These are phyloP conservation scores for Skeletonema grethae DNA, from an alignment of 108 stramenopile species.

Conservation along the genomic window DNA sequence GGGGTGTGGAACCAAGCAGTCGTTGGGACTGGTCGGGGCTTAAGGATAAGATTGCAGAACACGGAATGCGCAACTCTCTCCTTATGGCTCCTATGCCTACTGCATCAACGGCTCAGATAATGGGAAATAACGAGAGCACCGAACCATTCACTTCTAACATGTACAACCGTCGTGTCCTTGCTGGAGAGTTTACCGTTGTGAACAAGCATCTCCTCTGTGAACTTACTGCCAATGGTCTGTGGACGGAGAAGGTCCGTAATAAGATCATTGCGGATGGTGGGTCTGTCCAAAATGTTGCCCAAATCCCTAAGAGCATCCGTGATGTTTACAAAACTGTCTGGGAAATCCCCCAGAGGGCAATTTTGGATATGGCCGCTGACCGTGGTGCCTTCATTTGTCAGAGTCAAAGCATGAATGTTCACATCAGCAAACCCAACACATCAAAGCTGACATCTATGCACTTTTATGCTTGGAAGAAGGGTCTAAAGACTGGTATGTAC, in stretches of 20 bases:
- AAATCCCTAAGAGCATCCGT: constrained; percentile 91
- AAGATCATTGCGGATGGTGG: constrained; percentile 97
- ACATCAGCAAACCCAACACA: constrained; percentile 96
- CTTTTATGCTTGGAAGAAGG: constrained; percentile 98
- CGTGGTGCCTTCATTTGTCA: constrained; percentile 99
- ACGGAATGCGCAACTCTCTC: constrained; percentile 98
- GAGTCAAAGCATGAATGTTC: constrained; percentile 98
- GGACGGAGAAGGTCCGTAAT: constrained; percentile 96
- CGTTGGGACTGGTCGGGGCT: constrained; percentile 97
- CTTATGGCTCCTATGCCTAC: constrained; percentile 99
- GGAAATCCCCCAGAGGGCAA: constrained; percentile 94
- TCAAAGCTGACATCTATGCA: constrained; percentile 95
- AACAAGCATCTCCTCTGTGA: constrained; percentile 99
- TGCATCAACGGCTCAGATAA: constrained; percentile 98
- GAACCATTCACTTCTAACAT: constrained; percentile 99
- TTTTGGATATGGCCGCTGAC: constrained; percentile 99
- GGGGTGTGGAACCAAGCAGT: constrained; percentile 88
- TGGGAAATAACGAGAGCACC: constrained; percentile 98
- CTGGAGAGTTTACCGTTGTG: constrained; percentile 98
- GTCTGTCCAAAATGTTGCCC: constrained; percentile 90
- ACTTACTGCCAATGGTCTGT: constrained; percentile 91
- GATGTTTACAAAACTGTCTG: constrained; percentile 99
- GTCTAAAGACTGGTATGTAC: constrained; percentile 99
- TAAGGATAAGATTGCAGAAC: constrained; percentile 79
- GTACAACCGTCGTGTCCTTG: constrained; percentile 98